These are phyloP conservation scores for Metschnikowia reukaufii DNA, from an alignment of 805 yeast genomes.

Conservation along the genomic window DNA sequence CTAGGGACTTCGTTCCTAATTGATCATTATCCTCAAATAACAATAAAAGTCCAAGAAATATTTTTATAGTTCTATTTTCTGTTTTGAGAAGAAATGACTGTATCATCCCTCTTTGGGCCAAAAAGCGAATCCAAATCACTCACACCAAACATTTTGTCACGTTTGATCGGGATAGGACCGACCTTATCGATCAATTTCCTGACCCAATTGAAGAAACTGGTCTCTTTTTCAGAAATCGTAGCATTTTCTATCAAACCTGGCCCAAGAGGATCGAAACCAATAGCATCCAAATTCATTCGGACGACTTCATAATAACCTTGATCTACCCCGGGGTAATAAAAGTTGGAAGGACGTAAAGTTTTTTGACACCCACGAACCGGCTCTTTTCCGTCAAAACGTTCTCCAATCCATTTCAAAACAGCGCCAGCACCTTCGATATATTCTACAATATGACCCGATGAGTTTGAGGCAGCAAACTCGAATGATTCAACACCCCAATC, in stretches of 20 bases:
- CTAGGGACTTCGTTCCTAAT: too few relatives aligned
- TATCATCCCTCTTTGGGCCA: not conserved
- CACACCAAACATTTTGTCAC: conserved; percentile 3
- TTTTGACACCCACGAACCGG: conserved; percentile 13
- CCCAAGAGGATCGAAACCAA: conserved; percentile 11
- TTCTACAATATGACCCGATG: conserved; percentile 29
- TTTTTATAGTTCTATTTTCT: too few relatives aligned
- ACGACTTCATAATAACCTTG: conserved; percentile 6
- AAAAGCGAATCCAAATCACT: not conserved
- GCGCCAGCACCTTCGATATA: conserved; percentile 15
- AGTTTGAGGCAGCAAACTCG: conserved; percentile 28
- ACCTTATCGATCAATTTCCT: conserved; percentile 4
- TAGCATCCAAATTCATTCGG: conserved; percentile 3
- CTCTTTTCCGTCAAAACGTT: conserved; percentile 12
- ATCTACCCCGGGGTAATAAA: conserved; percentile 17
- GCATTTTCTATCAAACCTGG: conserved; percentile 1
- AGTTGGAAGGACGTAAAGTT: conserved; percentile 13
- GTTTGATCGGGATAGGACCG: conserved; percentile 11
- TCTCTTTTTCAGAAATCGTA: conserved; percentile 3
- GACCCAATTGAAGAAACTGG: not conserved
- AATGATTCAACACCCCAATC: conserved; percentile 27
- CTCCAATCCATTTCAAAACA: conserved; percentile 14
- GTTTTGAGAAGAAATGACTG: not conserved
- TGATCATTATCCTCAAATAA: too few relatives aligned
- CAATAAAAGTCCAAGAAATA: too few relatives aligned